Base-by-base conservation (phyloP, 495 filamentous ascomycete species). In the Durotheca rogersii region DNA sequence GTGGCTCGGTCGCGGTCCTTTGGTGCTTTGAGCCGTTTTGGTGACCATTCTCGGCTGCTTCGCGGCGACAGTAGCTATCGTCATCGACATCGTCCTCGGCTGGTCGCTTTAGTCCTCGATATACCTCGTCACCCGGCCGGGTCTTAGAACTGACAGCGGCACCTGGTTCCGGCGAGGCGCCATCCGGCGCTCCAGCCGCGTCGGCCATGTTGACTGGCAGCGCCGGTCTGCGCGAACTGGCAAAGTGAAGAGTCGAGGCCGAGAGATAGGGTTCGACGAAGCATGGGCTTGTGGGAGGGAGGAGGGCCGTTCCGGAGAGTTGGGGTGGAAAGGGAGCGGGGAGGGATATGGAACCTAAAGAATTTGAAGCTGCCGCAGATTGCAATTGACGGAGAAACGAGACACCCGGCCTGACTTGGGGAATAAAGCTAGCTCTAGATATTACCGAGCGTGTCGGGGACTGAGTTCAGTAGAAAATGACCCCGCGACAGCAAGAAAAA, bases 1-100 rank as follows among this genome's bases (percentile, higher is more conserved):
- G 68, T 12, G 61, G 58, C 12, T 52, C 54, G 7, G 47, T 34
- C 15, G 41, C 36, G 18, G 32, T 21, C 19, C 21, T 34, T n/a
- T n/a, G n/a, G n/a, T n/a, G n/a, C n/a, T n/a, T n/a, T n/a, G n/a
- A n/a, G 14, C 31, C 12, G 7, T 42, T 30, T 15, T 19, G 27
- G 18, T 35, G 42, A 12, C 50, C 49, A 17, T 47, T 32, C 11
- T 34, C 15, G 10, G 35, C 30, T 25, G 41, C 40, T 37, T 18
- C 47, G 4, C 17, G 7, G 6, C 10, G 7, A 17, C 29, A 10
- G 16, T 31, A 11, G 11, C 16, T 10, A 35, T 55, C 10, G 21
- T 10, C 39, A 15, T 34, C 17, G 18, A 30, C 38, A 18, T 18
- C 44, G 4, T 53, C 47, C 2, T 38, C 18, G 4, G 32, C 47